These are phyloP conservation scores for Podila epicladia DNA, from an alignment of 192 early-diverging fungal genomes.

Conservation along the genomic window DNA sequence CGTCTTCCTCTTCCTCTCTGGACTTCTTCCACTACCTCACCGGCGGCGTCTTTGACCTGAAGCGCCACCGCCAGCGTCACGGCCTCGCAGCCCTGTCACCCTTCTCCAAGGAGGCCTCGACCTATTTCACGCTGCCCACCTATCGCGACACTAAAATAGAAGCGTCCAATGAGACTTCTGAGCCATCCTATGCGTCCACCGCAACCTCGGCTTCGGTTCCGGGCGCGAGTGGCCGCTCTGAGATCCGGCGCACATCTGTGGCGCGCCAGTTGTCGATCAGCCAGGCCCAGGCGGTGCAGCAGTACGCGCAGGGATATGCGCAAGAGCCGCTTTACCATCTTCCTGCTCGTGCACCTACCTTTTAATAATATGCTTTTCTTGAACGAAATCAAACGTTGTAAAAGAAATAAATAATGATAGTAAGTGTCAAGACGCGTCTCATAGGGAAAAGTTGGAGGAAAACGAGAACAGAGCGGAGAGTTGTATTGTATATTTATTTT, in stretches of 20 bases:
- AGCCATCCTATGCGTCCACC: background rate
- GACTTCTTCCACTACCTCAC: slow-evolving; percentile 28
- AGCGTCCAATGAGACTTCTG: background rate
- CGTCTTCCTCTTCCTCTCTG: slow-evolving; percentile 1
- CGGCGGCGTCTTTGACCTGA: background rate
- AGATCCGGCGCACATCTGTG: slow-evolving; percentile 1
- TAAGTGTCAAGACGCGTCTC: too few relatives aligned
- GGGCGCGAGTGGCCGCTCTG: background rate
- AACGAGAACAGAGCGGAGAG: background rate
- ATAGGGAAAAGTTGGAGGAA: too few relatives aligned
- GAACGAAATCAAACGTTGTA: too few relatives aligned
- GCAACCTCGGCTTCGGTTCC: background rate
- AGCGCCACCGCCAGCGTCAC: background rate
- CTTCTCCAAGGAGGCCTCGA: background rate
- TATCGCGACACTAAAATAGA: background rate
- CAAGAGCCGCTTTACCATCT: too few relatives aligned
- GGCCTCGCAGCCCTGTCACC: background rate
- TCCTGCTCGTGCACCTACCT: too few relatives aligned
- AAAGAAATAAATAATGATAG: too few relatives aligned
- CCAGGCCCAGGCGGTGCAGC: background rate
- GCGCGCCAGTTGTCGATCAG: background rate
- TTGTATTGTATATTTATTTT: slow-evolving; percentile 2
- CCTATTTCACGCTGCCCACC: background rate
- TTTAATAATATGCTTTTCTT: too few relatives aligned
- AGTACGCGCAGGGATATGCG: background rate